phyloP scores from a whole-genome alignment of 2,329 filamentous ascomycete genomes.

The Neurospora crassa region DNA sequence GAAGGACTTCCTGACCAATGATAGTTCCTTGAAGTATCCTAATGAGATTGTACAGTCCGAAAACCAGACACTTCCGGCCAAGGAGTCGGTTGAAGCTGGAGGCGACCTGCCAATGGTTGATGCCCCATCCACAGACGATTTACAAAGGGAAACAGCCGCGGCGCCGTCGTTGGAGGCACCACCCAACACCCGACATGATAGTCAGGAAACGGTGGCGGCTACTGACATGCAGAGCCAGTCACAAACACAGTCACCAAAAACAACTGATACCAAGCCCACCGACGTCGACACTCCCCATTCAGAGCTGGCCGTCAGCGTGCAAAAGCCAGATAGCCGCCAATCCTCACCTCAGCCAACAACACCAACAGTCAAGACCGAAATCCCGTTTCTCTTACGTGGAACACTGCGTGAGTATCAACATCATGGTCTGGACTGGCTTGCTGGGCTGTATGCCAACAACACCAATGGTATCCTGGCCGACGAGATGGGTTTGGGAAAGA shows the following conservation, averaged over 20 bases:
- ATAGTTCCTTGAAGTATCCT: not conserved
- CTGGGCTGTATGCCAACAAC: slow-evolving; percentile 79
- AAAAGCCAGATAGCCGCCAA: slow-evolving; percentile 24
- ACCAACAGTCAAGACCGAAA: slow-evolving; percentile 49
- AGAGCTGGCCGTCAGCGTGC: slow-evolving; percentile 24
- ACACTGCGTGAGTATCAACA: slow-evolving; percentile 93
- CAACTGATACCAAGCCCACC: slow-evolving; percentile 41
- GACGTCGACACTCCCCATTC: slow-evolving; percentile 36
- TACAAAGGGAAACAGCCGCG: slow-evolving; percentile 13
- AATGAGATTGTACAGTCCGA: not conserved
- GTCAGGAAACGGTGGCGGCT: slow-evolving; percentile 32
- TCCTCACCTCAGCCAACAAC: slow-evolving; percentile 24
- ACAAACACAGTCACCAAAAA: slow-evolving; percentile 37
- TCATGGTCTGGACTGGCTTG: slow-evolving; percentile 93
- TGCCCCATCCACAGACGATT: slow-evolving; percentile 6
- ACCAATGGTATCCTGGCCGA: slow-evolving; percentile 96
- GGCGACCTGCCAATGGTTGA: slow-evolving; percentile 20
- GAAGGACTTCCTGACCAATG: not conserved
- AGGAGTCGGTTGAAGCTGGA: not conserved
- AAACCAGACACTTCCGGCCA: not conserved
- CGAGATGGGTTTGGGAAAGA: slow-evolving; percentile 98
- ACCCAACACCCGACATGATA: slow-evolving; percentile 23
- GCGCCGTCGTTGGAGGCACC: slow-evolving; percentile 18
- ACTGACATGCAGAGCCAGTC: slow-evolving; percentile 35
- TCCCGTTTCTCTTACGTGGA: slow-evolving; percentile 77